Evolutionary conservation across 495 filamentous ascomycete species (phyloP), one percentile per base, ranked within the genome.

Genomic region (Penicillium odoratum): DNA sequence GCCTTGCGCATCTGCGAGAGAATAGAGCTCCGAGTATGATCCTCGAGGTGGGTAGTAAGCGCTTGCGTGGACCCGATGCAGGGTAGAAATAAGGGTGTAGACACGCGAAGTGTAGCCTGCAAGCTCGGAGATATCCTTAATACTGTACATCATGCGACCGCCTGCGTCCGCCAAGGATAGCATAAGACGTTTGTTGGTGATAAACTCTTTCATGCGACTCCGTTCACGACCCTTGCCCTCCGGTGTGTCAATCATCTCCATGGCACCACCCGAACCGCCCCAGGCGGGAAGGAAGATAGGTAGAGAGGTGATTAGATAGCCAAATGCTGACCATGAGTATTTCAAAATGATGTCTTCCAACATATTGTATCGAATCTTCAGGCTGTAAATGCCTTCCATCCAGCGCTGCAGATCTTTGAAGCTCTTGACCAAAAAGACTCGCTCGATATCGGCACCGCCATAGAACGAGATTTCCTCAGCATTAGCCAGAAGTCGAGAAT

Each of bases 381-480:
- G 83, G 63, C 88, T 89, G 73, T 98, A 98, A 56, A 98, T 96
- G 18, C 89, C 86, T 69, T 98, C 93, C 94, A 98, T 97, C 87
- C 91, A 95, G 51, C 83, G 83, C 68, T 92, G 92, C 25, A 99
- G 78, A 29, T 93, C 90, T 69, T 86, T 89, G 78, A 97, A 99
- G 60, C 93, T 93, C 63, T 84, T 85, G 58, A 94, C 88, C 10
- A 99, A 78, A 71, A 97, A 94, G 2, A 84, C 81, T 68, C 90
- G 92, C 71, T 99, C 95, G 76, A 92, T 96, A 58, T 92, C 89
- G 10, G 93, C 89, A 49, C 95, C 95, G 30, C 91, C 91, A 65
- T 99, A 99, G 71, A 99, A 99, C 7, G 95, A 94, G n/a, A 99
- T 86, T 68, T 99, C 95, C 74, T 99, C 95, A 25, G 95, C 93